Evolutionary conservation across 1,139 yeast genomes (phyloP).

Genomic region (Pichia sp.): DNA sequence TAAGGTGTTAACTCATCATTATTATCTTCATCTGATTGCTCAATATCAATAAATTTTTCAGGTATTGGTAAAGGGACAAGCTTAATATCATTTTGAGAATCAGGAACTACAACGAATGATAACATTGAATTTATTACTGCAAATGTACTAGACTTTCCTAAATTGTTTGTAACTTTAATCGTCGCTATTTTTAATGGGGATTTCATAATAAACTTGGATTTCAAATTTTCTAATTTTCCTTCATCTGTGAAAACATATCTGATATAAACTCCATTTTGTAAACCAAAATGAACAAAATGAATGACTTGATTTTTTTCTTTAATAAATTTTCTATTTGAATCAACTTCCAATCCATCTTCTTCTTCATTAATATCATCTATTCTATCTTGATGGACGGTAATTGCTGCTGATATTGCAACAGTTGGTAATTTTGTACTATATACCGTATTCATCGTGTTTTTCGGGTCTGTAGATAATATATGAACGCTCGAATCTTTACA

Average conservation of each 20-base stretch:
- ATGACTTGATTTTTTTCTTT: constrained; percentile 5
- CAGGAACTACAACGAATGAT: constrained; percentile 12
- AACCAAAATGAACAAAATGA: constrained; percentile 59
- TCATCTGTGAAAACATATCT: constrained; percentile 50
- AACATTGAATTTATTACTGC: constrained; percentile 5
- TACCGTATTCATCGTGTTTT: constrained; percentile 55
- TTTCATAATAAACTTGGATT: constrained; percentile 71
- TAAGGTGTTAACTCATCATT: constrained; percentile 4
- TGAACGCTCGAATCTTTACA: constrained; percentile 66
- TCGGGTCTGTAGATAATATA: constrained; percentile 58
- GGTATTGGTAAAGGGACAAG: constrained; percentile 37
- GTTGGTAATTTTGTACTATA: constrained; percentile 67
- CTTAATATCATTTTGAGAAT: constrained; percentile 29
- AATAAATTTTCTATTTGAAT: neutral
- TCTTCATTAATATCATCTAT: constrained; percentile 11
- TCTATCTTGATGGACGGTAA: constrained; percentile 35
- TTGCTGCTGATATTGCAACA: constrained; percentile 43
- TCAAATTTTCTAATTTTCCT: constrained; percentile 62
- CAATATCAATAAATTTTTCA: constrained; percentile 13
- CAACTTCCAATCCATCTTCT: constrained; percentile 4
- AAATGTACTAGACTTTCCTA: neutral
- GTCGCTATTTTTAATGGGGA: constrained; percentile 22
- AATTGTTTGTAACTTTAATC: constrained; percentile 33
- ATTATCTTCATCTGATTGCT: constrained; percentile 7
- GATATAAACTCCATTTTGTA: constrained; percentile 75